Conservation (phyloP, 345 rosid species). For the Salix brachista region DNA sequence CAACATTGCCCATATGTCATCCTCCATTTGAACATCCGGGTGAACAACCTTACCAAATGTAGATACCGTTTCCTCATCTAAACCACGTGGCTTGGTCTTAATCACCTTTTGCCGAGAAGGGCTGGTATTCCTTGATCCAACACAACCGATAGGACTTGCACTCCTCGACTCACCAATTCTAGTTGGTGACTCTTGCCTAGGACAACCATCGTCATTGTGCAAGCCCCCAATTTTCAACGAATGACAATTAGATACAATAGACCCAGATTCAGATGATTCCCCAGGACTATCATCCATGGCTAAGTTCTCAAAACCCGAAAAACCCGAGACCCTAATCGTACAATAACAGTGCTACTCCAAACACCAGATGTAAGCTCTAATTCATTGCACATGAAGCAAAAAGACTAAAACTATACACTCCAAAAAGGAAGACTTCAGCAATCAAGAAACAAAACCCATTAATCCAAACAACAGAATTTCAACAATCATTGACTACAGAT, state of each 20-base stretch:
- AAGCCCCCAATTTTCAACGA: constrained; percentile 22
- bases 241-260: constrained; percentile 28
- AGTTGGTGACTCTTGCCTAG: constrained; percentile 57
- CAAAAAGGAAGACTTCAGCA: constrained; percentile 11
- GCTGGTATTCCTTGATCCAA: constrained; percentile 77
- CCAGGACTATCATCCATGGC: constrained; percentile 47
- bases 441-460: constrained; percentile 22
- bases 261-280: constrained; percentile 47
- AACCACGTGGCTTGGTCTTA: constrained; percentile 91
- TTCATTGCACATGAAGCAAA: constrained; percentile 4
- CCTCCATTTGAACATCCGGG: constrained; percentile 83
- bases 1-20: constrained; percentile 89
- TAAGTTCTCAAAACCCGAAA: constrained; percentile 17
- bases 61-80: constrained; percentile 82
- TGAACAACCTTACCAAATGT: constrained; percentile 67
- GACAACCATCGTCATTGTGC: constrained; percentile 43
- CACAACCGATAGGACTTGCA: constrained; percentile 67
- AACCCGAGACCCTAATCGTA: background rate
- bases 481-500: background rate
- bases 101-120: constrained; percentile 80
- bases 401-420: constrained; percentile 16
- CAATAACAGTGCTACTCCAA: background rate
- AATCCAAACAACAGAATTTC: constrained; percentile 13
- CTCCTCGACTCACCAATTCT: constrained; percentile 66
- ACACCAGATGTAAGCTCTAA: constrained; percentile 7